Evolutionary conservation across 495 filamentous ascomycete genomes (phyloP), one percentile per base, ranked within the genome.

Genomic region (Trichoderma erinaceum): DNA sequence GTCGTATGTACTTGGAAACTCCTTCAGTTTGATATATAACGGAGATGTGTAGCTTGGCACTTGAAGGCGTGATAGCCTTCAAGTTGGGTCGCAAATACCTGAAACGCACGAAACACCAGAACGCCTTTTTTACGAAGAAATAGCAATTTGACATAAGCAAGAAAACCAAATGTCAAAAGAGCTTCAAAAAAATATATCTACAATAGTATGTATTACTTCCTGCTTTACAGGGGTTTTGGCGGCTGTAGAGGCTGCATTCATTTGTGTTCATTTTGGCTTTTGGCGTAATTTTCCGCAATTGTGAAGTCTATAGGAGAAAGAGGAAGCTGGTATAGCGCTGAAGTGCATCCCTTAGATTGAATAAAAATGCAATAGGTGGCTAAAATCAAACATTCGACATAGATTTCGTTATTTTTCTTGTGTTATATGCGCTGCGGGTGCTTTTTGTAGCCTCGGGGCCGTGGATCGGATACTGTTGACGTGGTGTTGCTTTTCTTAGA

Each of bases 391-490:
- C 18, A 13, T 58, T 58, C 27, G 23, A 58, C 50, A 58, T 58
- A 18, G n/a, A 25, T 58, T 58, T 21, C 50, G 27, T 58, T 16
- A 16, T 27, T 58, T 58, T 25, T 58, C 4, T 27, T 25, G 50
- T 25, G 5, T 58, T 58, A 18, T 58, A 58, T 58, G 50, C 50
- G 50, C 27, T 58, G 50, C 50, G 50, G 50, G n/a, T 58, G 50
- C n/a, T 58, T 12, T 25, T 58, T 13, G 50, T 58, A 16, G 50
- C 50, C 4, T 58, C n/a, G 50, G 4, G 50, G 50, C 27, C 50
- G 50, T 58, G 50, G 50, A 58, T 58, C 50, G 13, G 50, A 25
- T 58, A 21, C 16, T 58, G 50, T 58, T 5, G 50, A 58, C 50
- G 50, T 58, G 12, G 3, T 58, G 50, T 58, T 58, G 50, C 27